These are phyloP conservation scores for Fragosphaeria purpurea DNA, from an alignment of 2,329 filamentous ascomycete genomes.

Conservation along the genomic window DNA sequence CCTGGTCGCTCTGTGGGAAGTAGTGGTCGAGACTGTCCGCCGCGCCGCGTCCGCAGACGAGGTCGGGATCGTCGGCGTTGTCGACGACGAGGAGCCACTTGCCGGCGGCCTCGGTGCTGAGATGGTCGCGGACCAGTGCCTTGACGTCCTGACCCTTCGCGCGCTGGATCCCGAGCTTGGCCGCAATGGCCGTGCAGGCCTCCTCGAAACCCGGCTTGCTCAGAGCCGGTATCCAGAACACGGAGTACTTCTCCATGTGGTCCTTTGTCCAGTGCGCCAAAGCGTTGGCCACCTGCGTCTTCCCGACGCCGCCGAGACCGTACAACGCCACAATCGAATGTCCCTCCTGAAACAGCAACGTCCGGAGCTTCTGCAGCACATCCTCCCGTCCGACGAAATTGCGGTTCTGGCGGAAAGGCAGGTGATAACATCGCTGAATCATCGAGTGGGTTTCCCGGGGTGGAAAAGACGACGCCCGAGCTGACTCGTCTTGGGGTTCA, in stretches of 20 bases:
- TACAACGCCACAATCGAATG: not conserved
- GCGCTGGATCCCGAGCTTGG: constrained; percentile 22
- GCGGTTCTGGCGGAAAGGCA: not conserved
- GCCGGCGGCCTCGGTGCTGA: constrained; percentile 19
- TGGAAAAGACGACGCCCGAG: no score
- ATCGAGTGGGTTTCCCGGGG: not conserved
- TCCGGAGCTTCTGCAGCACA: not conserved
- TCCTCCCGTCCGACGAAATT: constrained; percentile 4
- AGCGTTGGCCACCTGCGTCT: constrained; percentile 30
- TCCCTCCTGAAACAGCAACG: not conserved
- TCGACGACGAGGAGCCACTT: constrained; percentile 32
- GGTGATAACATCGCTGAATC: not conserved
- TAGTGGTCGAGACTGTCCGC: constrained; percentile 18
- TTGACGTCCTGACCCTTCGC: constrained; percentile 44
- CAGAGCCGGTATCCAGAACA: constrained; percentile 34
- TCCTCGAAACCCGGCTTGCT: constrained; percentile 29
- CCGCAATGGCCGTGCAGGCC: constrained; percentile 25
- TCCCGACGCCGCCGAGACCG: constrained; percentile 31
- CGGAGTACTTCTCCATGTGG: constrained; percentile 23
- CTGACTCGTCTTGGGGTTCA: no score
- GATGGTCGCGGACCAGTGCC: constrained; percentile 42
- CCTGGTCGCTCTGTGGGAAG: constrained; percentile 23
- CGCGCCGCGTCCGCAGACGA: constrained; percentile 14
- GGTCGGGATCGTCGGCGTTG: constrained; percentile 29
- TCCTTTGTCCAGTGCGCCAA: constrained; percentile 28